phyloP scores from a whole-genome alignment of 2,329 filamentous ascomycete species.

The Colletotrichum tofieldiae region DNA sequence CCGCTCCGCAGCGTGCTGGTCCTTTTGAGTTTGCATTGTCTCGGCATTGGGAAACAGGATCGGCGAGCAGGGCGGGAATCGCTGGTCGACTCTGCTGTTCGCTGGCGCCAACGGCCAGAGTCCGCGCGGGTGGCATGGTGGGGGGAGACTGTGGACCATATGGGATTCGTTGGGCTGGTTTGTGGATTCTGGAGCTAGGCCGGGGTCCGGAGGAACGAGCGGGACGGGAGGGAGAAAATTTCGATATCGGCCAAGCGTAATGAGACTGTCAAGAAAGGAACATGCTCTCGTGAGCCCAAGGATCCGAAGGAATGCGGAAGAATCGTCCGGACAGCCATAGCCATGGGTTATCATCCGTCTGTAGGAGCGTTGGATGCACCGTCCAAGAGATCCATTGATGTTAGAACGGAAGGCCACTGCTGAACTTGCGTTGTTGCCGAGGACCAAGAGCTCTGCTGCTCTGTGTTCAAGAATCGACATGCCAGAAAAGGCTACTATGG shows the following conservation, averaged over 20 bases:
- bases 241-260: background rate
- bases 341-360: background rate
- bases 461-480: background rate
- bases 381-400: background rate
- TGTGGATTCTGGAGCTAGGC: background rate
- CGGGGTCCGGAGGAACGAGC: conserved; percentile 13
- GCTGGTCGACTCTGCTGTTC: background rate
- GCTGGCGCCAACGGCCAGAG: background rate
- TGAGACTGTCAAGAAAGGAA: conserved; percentile 2
- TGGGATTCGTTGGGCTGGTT: conserved; percentile 6
- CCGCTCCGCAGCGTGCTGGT: background rate
- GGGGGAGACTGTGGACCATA: background rate
- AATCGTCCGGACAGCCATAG: background rate
- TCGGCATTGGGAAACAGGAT: conserved; percentile 35
- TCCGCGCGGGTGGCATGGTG: conserved; percentile 22
- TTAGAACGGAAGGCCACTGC: background rate
- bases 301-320: background rate
- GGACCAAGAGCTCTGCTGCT: background rate
- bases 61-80: conserved; percentile 11
- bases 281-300: background rate
- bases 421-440: background rate
- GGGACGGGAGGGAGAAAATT: background rate
- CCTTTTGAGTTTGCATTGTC: conserved; percentile 2
- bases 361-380: background rate
- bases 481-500: background rate